Evolutionary conservation across 768 basidiomycete genomes (phyloP), one percentile per base, ranked within the genome.

Genomic region (Hygrocybe punicea): DNA sequence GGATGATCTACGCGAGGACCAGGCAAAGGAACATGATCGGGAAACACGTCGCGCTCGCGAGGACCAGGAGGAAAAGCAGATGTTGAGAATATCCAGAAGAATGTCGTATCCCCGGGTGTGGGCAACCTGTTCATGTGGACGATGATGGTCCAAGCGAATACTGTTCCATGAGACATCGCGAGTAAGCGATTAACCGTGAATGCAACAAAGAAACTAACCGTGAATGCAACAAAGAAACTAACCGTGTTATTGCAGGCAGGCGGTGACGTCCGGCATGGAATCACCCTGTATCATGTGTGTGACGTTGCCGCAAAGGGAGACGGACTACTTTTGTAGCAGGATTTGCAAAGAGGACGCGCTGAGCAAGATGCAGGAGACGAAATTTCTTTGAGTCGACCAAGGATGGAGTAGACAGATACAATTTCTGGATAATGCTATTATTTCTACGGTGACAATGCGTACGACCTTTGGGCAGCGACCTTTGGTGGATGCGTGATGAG

Each of bases 281-380:
- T n/a, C n/a, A n/a, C n/a, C n/a, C n/a, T 86, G 85, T 60, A 85
- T 87, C 62, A 82, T 86, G 83, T 87, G 85, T 62, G 68, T 83
- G 62, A 73, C 71, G 40, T 71, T 80, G 58, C 85, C 85, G 19
- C 85, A 87, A 66, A 78, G 80, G 56, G 76, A 76, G 37, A 72
- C 66, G 4, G 84, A 87, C 71, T 84, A 86, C 66, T 87, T 87
- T 66, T 87, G 85, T 62, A 76, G 81, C 16, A 69, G 74, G 56
- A 73, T 73, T 3, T 87, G 85, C 67, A 78, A 78, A 62, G 82
- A 85, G 45, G n/a, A n/a, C 60, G 81, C 85, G 29, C 34, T 33
- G 5, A n/a, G n/a, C n/a, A n/a, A n/a, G n/a, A 8, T 8, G 29
- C 29, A 29, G 8, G 29, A 29, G 29, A n/a, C n/a, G n/a, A 4